A percentile compares a stretch with the other conserved stretches of the same genome.
These are phyloP conservation scores for Nothophaeocryptopus gaeumannii DNA, from an alignment of 2,329 filamentous ascomycete species.

Conservation along the genomic window DNA sequence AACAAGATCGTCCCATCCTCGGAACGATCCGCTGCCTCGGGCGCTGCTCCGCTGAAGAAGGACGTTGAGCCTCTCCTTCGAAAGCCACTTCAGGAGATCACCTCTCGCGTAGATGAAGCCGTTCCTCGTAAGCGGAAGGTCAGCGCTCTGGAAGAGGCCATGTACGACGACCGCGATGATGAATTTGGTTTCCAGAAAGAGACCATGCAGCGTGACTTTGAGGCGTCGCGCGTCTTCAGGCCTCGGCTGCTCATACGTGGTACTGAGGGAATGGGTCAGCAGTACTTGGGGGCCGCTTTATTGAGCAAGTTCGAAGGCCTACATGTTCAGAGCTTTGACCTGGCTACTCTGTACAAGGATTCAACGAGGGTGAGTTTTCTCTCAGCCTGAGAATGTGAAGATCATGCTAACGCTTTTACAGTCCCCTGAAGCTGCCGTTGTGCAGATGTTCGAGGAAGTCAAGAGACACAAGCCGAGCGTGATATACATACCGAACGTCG, in stretches of 20 bases:
- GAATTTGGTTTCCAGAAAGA: conserved; percentile 85
- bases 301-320: conserved; percentile 89
- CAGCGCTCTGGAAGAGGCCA: conserved; percentile 88
- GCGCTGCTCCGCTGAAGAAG: conserved; percentile 75
- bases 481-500: conserved; percentile 87
- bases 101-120: conserved; percentile 62
- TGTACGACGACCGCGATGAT: conserved; percentile 82
- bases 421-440: conserved; percentile 81
- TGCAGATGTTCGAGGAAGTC: conserved; percentile 86
- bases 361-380: conserved; percentile 59
- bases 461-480: conserved; percentile 93
- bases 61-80: conserved; percentile 78
- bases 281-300: conserved; percentile 79
- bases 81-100: conserved; percentile 67
- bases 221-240: conserved; percentile 81
- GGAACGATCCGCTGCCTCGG: conserved; percentile 81
- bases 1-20: conserved; percentile 97
- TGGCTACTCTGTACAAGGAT: conserved; percentile 82
- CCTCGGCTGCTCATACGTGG: conserved; percentile 83
- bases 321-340: conserved; percentile 91
- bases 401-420: conserved; percentile 18
- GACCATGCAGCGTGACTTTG: conserved; percentile 68
- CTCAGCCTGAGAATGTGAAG: conserved; percentile 18
- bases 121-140: conserved; percentile 81
- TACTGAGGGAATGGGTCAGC: conserved; percentile 86